Conservation (phyloP, 139 green algal species). For the Chlorella sp. region DNA sequence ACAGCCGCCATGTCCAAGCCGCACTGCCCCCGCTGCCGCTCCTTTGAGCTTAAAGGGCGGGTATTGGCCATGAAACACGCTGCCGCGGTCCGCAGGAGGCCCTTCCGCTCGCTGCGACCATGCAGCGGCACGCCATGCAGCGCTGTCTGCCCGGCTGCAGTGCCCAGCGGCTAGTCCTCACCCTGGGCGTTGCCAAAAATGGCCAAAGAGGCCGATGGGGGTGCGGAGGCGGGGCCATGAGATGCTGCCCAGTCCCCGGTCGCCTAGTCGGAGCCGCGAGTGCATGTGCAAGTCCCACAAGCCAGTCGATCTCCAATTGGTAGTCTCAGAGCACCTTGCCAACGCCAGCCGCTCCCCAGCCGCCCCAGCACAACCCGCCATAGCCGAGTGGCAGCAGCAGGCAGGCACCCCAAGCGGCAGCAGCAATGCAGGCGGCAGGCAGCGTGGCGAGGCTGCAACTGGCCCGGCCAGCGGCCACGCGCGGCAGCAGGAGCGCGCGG, state of each 20-base stretch:
- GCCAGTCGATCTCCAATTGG: background rate
- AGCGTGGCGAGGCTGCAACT: background rate
- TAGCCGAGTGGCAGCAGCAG: background rate
- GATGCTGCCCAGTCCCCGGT: background rate
- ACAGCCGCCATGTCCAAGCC: background rate
- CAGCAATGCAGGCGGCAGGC: constrained; percentile 9
- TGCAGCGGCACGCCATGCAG: background rate
- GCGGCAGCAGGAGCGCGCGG: background rate
- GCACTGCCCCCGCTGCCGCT: background rate
- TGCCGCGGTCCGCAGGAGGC: background rate
- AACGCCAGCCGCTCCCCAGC: background rate
- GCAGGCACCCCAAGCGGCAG: background rate
- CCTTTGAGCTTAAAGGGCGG: background rate
- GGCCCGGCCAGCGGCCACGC: no score
- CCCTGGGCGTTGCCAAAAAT: constrained; percentile 2
- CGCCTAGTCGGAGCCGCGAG: background rate
- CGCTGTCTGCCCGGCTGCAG: background rate
- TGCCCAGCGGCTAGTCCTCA: background rate
- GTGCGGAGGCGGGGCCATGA: background rate
- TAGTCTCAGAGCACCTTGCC: no score
- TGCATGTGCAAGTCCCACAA: background rate
- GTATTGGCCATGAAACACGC: background rate
- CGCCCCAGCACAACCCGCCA: background rate
- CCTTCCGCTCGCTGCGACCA: background rate
- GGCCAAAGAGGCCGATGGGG: constrained; percentile 10